phyloP scores from a whole-genome alignment of 1,139 yeast species.

The Nakaseomyces sp. region DNA sequence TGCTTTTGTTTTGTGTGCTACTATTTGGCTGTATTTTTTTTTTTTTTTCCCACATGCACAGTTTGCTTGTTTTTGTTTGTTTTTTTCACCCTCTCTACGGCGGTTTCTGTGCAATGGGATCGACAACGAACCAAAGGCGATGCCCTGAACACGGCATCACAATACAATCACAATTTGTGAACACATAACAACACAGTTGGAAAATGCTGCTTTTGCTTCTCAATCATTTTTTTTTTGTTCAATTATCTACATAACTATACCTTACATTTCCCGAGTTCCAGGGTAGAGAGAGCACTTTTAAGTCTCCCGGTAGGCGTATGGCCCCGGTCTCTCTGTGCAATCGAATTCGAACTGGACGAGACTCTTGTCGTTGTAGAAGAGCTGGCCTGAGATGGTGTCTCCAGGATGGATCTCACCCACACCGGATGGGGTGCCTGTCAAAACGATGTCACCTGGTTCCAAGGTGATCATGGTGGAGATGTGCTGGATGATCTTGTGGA shows the following conservation, averaged over 20 bases:
- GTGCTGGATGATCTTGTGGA: constrained; percentile 68
- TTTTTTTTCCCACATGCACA: not conserved
- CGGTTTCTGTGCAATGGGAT: not conserved
- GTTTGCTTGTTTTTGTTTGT: no score
- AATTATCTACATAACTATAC: no score
- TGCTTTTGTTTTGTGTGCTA: not conserved
- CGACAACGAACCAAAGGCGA: not conserved
- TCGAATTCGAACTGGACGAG: constrained; percentile 47
- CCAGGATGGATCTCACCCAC: constrained; percentile 79
- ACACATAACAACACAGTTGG: not conserved
- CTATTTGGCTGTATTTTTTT: not conserved
- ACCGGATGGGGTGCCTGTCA: constrained; percentile 98
- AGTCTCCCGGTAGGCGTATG: constrained; percentile 57
- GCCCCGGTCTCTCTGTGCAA: constrained; percentile 68
- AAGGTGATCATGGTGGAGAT: constrained; percentile 86
- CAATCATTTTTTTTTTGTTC: not conserved
- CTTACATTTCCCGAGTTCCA: no score
- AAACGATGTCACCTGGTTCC: constrained; percentile 79
- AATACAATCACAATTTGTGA: not conserved
- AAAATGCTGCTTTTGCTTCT: no score
- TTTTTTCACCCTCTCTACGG: not conserved
- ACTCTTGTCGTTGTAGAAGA: constrained; percentile 46
- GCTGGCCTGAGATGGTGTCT: constrained; percentile 59
- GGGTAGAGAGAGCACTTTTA: no score
- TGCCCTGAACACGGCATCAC: constrained; percentile 1